Evolutionary conservation across 352 stramenopile genomes (phyloP), one percentile per base, ranked within the genome.

Genomic region (Pythium volutum): DNA sequence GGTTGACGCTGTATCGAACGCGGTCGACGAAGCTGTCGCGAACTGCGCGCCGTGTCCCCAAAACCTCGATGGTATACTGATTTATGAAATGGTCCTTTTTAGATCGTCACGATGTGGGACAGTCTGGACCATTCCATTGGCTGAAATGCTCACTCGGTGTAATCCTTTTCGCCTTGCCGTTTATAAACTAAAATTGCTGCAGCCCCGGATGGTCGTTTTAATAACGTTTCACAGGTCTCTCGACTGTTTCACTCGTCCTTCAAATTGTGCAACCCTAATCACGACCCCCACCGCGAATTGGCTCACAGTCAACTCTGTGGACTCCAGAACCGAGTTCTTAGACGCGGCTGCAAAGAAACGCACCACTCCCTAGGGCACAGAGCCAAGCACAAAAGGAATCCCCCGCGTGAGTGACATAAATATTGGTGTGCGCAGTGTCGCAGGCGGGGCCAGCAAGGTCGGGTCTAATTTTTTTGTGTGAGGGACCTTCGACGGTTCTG

Each of bases 311-410:
- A 36, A 22, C 42, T 38, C 15, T 4, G 6, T 41, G 11, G 12
- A 36, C 23, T 55, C 8, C 16, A 38, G 27, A 38, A 14, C 8
- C 27, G 43, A 15, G 7, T 47, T n/a, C n/a, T n/a, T 47, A 15
- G 41, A 7, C 41, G 20, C 16, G 7, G 49, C 49, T 41, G 61
- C 59, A 67, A 67, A 67, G 59, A 67, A 56, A 67, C 43, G 59
- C 42, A 36, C n/a, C n/a, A n/a, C n/a, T 20, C n/a, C 2, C 4
- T 16, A 36, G 59, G 59, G 31, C 22, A 39, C 49, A 39, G 47
- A 66, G 59, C 59, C 50, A 66, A 66, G 59, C 49, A 27, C 43
- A 22, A 11, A 12, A 10, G 22, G 46, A 45, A 57, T 50, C 51
- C 59, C 59, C 49, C 59, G 43, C 16, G 33, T 11, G 53, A 67